These are phyloP conservation scores for Ophiostoma himal-ulmi DNA, from an alignment of 2,329 filamentous ascomycete genomes.

Conservation along the genomic window DNA sequence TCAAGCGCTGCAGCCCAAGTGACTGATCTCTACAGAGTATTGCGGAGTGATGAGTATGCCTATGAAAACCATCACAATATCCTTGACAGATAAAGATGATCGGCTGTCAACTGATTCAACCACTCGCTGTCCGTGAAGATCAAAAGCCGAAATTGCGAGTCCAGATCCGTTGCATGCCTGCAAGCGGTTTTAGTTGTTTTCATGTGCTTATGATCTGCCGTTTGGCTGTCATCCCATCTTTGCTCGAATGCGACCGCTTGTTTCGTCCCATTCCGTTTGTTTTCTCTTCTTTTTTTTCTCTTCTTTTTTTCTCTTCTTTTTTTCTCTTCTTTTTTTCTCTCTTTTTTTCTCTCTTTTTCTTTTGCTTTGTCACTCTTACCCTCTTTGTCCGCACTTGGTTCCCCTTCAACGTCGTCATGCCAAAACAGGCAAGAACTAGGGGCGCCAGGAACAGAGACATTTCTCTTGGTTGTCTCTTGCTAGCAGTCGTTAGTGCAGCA, in stretches of 20 bases:
- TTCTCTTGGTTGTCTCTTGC: not conserved
- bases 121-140: not conserved
- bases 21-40: too few relatives aligned
- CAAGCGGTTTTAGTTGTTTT: too few relatives aligned
- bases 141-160: not conserved
- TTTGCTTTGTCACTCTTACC: not conserved
- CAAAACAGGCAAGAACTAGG: not conserved
- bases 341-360: not conserved
- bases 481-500: not conserved
- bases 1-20: too few relatives aligned
- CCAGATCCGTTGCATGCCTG: too few relatives aligned
- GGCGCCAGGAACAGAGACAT: not conserved
- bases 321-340: not conserved
- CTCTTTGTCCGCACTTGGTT: not conserved
- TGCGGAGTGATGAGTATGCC: too few relatives aligned
- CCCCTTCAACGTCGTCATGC: not conserved
- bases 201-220: too few relatives aligned
- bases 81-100: too few relatives aligned
- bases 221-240: not conserved
- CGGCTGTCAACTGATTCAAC: not conserved
- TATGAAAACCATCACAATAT: too few relatives aligned
- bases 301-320: not conserved
- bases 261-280: not conserved
- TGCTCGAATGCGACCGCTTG: not conserved
- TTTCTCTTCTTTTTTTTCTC: not conserved